phyloP scores from a whole-genome alignment of 495 filamentous ascomycete species.

The Hapsidospora chrysogenum region DNA sequence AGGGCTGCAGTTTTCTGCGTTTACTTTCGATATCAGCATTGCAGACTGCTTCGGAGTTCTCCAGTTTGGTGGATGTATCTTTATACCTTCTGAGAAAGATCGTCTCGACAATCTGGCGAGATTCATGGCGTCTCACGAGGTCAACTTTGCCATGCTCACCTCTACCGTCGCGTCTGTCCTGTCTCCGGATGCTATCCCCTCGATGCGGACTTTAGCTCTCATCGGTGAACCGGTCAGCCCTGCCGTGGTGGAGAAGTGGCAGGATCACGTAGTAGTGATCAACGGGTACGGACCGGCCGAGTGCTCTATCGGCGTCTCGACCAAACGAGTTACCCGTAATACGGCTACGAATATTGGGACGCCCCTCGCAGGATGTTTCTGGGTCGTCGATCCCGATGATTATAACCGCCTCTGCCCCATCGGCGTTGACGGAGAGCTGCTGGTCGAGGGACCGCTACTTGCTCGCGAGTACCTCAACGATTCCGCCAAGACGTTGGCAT shows the following conservation, averaged over 20 bases:
- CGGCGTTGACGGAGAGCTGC: slow-evolving; percentile 29
- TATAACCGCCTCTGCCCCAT: slow-evolving; percentile 25
- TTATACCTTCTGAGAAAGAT: slow-evolving; percentile 27
- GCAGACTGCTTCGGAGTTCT: slow-evolving; percentile 50
- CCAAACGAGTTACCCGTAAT: neutral
- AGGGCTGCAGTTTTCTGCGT: slow-evolving; percentile 51
- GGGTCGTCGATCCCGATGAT: slow-evolving; percentile 29
- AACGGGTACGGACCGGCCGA: neutral
- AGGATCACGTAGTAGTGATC: neutral
- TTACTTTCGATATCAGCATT: slow-evolving; percentile 52
- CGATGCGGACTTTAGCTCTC: slow-evolving; percentile 16
- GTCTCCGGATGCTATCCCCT: slow-evolving; percentile 15
- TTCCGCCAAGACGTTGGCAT: neutral
- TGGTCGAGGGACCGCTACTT: slow-evolving; percentile 27
- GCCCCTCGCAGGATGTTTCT: slow-evolving; percentile 27
- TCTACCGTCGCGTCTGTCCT: slow-evolving; percentile 25
- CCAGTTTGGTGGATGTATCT: slow-evolving; percentile 33
- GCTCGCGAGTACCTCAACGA: slow-evolving; percentile 8
- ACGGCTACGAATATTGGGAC: slow-evolving; percentile 20
- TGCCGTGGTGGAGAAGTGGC: neutral
- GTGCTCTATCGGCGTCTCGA: neutral
- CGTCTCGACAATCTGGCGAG: slow-evolving; percentile 17
- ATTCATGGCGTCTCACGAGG: slow-evolving; percentile 24
- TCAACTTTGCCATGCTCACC: slow-evolving; percentile 31
- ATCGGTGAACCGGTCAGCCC: neutral